phyloP scores from a whole-genome alignment of 768 basidiomycete species.

The Dendrothele bispora region DNA sequence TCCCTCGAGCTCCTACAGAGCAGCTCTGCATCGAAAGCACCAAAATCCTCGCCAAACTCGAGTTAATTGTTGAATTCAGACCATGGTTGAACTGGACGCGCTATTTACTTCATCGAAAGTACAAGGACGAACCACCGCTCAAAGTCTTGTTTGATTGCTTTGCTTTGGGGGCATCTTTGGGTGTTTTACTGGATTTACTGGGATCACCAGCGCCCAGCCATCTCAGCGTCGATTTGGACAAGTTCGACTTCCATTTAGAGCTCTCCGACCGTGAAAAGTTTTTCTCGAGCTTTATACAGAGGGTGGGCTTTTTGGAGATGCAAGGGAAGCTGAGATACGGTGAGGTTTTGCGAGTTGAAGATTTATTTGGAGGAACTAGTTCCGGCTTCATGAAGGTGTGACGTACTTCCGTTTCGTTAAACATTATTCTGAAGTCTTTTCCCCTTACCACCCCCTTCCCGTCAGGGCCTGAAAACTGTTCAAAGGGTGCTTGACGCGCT shows the following conservation, averaged over 20 bases:
- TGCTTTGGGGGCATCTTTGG: conserved; percentile 34
- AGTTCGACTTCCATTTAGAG: conserved; percentile 29
- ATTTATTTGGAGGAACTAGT: conserved; percentile 30
- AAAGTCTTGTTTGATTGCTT: conserved; percentile 36
- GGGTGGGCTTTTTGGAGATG: conserved; percentile 32
- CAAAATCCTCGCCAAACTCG: conserved; percentile 36
- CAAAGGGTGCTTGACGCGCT: conserved; percentile 32
- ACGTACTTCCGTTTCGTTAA: background rate
- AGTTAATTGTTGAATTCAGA: conserved; percentile 34
- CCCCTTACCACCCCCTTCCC: background rate
- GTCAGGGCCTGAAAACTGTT: conserved; percentile 34
- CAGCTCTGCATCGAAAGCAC: conserved; percentile 35
- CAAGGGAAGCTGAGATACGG: conserved; percentile 34
- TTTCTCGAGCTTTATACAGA: conserved; percentile 34
- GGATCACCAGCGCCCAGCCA: conserved; percentile 34
- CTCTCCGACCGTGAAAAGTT: conserved; percentile 28
- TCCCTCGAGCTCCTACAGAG: conserved; percentile 36
- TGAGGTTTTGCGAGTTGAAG: conserved; percentile 38
- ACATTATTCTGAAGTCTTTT: background rate
- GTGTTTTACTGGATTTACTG: conserved; percentile 35
- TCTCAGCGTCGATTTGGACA: conserved; percentile 23
- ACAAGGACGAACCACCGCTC: conserved; percentile 22
- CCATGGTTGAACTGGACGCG: conserved; percentile 33
- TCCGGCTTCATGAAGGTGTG: conserved; percentile 35
- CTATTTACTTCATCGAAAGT: conserved; percentile 22